These are phyloP conservation scores for Maudiozyma barnettii DNA, from an alignment of 805 yeast genomes.

Conservation along the genomic window DNA sequence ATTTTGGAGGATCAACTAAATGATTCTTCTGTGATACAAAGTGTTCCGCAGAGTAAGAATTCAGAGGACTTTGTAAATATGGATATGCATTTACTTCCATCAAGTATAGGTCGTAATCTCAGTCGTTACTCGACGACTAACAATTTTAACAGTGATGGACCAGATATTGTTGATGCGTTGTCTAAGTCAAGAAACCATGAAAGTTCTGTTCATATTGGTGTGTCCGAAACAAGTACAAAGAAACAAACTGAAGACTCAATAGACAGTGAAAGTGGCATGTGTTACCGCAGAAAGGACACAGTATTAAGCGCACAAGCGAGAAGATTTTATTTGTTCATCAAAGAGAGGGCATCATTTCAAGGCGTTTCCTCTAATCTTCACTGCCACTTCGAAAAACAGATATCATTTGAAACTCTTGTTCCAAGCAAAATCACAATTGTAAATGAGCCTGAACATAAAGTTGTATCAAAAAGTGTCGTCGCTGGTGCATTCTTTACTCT, in stretches of 20 bases:
- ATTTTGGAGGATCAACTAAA: conserved; percentile 10
- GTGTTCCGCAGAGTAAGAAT: not conserved
- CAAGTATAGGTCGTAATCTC: conserved; percentile 22
- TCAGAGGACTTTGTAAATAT: conserved; percentile 11
- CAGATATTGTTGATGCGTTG: conserved; percentile 12
- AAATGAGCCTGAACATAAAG: not conserved
- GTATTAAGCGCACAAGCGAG: conserved; percentile 21
- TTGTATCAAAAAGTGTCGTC: conserved; percentile 18
- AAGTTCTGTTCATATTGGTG: no score
- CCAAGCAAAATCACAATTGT: conserved; percentile 16
- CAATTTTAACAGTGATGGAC: conserved; percentile 6
- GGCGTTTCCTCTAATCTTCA: conserved; percentile 14
- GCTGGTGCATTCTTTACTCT: conserved; percentile 27
- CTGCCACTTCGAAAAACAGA: conserved; percentile 13
- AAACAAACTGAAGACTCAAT: not conserved
- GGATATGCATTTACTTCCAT: conserved; percentile 25
- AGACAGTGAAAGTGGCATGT: not conserved
- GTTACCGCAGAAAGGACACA: not conserved
- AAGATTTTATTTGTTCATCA: conserved; percentile 23
- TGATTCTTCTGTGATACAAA: not conserved
- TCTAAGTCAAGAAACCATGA: conserved; percentile 1
- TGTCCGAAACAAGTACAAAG: not conserved
- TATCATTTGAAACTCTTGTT: conserved; percentile 22
- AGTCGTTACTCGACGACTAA: conserved; percentile 15
- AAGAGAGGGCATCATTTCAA: conserved; percentile 14